Evolutionary conservation across 371 early-diverging fungal species (phyloP).

Genomic region (Basidiobolus meristosporus): DNA sequence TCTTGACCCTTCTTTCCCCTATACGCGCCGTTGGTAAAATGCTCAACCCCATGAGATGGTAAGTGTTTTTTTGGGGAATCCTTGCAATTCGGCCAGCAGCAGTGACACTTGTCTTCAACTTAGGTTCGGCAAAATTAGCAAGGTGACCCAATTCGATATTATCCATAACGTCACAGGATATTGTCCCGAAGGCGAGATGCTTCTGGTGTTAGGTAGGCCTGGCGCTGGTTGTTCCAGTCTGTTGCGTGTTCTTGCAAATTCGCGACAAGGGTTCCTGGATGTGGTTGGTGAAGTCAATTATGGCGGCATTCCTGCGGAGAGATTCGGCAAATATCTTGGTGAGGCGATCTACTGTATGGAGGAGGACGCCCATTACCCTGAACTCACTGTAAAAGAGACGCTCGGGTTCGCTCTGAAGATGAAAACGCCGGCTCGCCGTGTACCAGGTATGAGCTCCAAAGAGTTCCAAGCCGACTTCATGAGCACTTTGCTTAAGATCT

Average conservation of each 20-base stretch:
- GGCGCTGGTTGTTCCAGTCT: conserved; percentile 50
- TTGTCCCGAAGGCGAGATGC: conserved; percentile 43
- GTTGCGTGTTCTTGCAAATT: conserved; percentile 37
- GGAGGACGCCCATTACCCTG: conserved; percentile 48
- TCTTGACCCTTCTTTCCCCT: conserved; percentile 7
- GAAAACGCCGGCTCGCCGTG: conserved; percentile 22
- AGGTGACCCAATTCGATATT: conserved; percentile 7
- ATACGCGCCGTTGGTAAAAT: neutral
- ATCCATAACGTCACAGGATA: conserved; percentile 31
- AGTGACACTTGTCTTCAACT: too few species aligned
- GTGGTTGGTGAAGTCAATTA: conserved; percentile 30
- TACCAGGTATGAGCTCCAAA: conserved; percentile 11
- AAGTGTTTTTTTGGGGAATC: too few species aligned
- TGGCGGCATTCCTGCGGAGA: conserved; percentile 28
- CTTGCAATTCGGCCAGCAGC: too few species aligned
- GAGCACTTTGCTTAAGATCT: conserved; percentile 25
- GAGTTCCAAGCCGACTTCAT: conserved; percentile 12
- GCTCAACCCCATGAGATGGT: neutral
- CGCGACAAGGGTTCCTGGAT: conserved; percentile 26
- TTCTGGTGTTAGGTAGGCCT: conserved; percentile 46
- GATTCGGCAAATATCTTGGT: conserved; percentile 23
- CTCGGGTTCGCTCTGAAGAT: conserved; percentile 25
- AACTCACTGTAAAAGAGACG: conserved; percentile 26
- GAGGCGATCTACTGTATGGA: conserved; percentile 46
- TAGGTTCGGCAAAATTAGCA: neutral